A percentile compares a stretch with the other conserved stretches of the same genome.
Evolutionary conservation across 345 rosid species (phyloP).

Genomic region (Erucastrum elatum): DNA sequence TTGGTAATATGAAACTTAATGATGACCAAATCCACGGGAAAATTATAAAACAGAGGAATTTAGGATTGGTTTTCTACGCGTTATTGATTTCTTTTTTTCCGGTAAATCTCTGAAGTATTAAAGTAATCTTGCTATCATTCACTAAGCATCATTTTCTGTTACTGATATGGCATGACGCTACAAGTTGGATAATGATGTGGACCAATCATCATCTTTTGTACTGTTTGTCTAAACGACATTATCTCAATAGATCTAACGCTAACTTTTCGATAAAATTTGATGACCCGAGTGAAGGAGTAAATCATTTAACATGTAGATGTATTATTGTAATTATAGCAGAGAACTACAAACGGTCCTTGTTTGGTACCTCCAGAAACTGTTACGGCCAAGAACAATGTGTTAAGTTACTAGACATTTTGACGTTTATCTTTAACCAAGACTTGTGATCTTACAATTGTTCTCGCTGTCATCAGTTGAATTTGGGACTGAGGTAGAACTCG

Average conservation of each 20-base stretch:
- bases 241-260: not conserved
- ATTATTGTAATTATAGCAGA: not conserved
- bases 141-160: not conserved
- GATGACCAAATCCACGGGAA: slow-evolving; percentile 7
- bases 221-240: not conserved
- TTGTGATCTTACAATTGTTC: slow-evolving; percentile 18
- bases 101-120: not conserved
- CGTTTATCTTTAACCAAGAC: not conserved
- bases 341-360: not conserved
- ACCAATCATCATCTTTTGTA: not conserved
- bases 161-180: not conserved
- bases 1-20: not conserved
- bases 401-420: not conserved
- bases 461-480: slow-evolving; percentile 45
- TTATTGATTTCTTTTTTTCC: not conserved
- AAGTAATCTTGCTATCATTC: slow-evolving; percentile 1
- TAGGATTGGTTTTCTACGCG: not conserved
- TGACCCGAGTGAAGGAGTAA: not conserved
- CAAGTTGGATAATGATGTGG: slow-evolving; percentile 2
- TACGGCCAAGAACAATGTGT: slow-evolving; percentile 9
- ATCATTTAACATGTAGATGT: slow-evolving; percentile 2
- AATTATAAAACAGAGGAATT: not conserved
- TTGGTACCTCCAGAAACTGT: not conserved
- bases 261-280: slow-evolving; percentile 11
- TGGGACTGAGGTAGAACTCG: slow-evolving; percentile 64